Evolutionary conservation across 1,284 basidiomycete genomes (phyloP).

Genomic region (Tylopilus sp.): DNA sequence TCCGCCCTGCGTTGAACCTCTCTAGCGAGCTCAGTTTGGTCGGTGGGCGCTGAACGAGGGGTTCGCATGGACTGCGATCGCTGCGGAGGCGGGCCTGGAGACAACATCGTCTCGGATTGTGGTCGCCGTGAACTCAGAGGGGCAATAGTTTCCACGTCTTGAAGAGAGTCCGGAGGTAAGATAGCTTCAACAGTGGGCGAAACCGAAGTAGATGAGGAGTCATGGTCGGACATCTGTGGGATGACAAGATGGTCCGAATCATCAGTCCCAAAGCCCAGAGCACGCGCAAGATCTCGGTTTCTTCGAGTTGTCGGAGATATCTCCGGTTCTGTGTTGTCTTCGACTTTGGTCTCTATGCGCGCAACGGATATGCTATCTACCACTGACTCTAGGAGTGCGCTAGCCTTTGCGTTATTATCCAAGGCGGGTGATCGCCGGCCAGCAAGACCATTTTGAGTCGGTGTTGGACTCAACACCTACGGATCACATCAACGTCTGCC

Average conservation of each 20-base stretch:
- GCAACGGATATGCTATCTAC: conserved; percentile 56
- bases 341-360: conserved; percentile 29
- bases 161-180: conserved; percentile 21
- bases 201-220: conserved; percentile 23
- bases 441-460: conserved; percentile 24
- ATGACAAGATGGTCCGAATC: conserved; percentile 32
- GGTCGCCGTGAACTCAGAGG: conserved; percentile 6
- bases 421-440: conserved; percentile 34
- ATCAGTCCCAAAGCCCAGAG: conserved; percentile 53
- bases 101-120: conserved; percentile 8
- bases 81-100: conserved; percentile 26
- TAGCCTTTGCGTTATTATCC: conserved; percentile 54
- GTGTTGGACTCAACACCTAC: conserved; percentile 54
- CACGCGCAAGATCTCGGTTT: conserved; percentile 66
- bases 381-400: conserved; percentile 61
- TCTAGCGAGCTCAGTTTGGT: conserved; percentile 50
- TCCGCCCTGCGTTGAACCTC: conserved; percentile 68
- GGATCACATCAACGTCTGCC: conserved; percentile 9
- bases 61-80: conserved; percentile 35
- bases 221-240: conserved; percentile 18
- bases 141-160: conserved; percentile 19
- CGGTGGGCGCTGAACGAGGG: conserved; percentile 38
- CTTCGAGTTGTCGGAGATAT: conserved; percentile 51
- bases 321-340: conserved; percentile 26
- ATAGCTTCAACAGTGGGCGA: conserved; percentile 31